Percentiles rank a stretch among this genome's conserved stretches.
phyloP scores from a whole-genome alignment of 108 stramenopile species.

The Cyclotella kingstonii region DNA sequence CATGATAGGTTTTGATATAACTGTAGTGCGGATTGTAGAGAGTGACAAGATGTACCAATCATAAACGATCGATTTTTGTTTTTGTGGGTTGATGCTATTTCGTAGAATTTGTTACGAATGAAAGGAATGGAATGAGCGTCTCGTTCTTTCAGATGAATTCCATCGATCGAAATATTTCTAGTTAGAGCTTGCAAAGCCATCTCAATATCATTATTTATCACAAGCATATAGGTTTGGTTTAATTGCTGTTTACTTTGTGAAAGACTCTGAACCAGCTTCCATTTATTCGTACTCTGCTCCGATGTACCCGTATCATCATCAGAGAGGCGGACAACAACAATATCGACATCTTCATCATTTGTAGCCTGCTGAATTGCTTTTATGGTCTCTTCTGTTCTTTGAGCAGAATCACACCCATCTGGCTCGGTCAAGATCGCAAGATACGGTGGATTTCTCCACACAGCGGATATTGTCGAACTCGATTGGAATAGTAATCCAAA shows the following conservation, averaged over 20 bases:
- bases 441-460: slow-evolving; percentile 48
- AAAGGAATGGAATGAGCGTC: slow-evolving; percentile 52
- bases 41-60: slow-evolving; percentile 77
- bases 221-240: slow-evolving; percentile 35
- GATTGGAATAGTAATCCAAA: too few species aligned
- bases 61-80: background rate
- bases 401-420: slow-evolving; percentile 57
- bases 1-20: slow-evolving; percentile 18
- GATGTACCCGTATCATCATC: slow-evolving; percentile 1
- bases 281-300: slow-evolving; percentile 1
- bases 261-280: slow-evolving; percentile 40
- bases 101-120: slow-evolving; percentile 43
- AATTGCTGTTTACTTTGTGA: slow-evolving; percentile 20
- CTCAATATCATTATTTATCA: slow-evolving; percentile 66
- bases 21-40: slow-evolving; percentile 52
- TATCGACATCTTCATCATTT: slow-evolving; percentile 30
- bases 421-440: slow-evolving; percentile 78
- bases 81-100: background rate
- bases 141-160: slow-evolving; percentile 78
- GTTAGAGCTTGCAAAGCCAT: slow-evolving; percentile 33
- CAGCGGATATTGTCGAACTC: background rate
- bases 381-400: slow-evolving; percentile 48
- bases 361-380: slow-evolving; percentile 51
- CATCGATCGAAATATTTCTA: slow-evolving; percentile 43
- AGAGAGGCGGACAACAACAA: slow-evolving; percentile 60